phyloP scores from a whole-genome alignment of 129 eudicot genomes.

The Lactuca saligna region DNA sequence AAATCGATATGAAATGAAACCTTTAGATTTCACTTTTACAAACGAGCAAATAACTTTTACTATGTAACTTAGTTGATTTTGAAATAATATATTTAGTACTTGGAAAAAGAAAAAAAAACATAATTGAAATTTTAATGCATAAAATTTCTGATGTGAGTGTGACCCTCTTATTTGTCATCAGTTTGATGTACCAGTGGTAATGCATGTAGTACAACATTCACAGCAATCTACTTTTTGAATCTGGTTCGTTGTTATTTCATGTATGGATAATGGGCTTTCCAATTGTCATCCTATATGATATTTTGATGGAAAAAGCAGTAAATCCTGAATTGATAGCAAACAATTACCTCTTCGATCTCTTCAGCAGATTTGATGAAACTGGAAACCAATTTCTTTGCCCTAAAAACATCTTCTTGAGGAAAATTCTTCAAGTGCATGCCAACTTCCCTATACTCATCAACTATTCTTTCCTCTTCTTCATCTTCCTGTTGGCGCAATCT shows the following conservation, averaged over 20 bases:
- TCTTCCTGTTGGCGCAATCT: constrained; percentile 74
- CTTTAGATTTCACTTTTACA: too few relatives aligned
- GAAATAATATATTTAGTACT: too few relatives aligned
- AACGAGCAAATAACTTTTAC: too few relatives aligned
- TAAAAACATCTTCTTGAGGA: constrained; percentile 79
- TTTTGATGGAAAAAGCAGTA: background rate
- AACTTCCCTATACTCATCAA: constrained; percentile 74
- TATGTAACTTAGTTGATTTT: too few relatives aligned
- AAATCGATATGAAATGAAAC: too few relatives aligned
- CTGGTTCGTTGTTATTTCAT: background rate
- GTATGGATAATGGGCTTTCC: background rate
- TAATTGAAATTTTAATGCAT: too few relatives aligned
- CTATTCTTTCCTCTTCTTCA: constrained; percentile 79
- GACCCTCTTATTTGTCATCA: too few relatives aligned
- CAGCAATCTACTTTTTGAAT: background rate
- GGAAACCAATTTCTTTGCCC: constrained; percentile 73
- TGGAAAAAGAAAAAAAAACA: too few relatives aligned
- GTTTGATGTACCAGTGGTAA: background rate
- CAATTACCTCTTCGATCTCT: constrained; percentile 88
- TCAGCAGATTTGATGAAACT: constrained; percentile 87
- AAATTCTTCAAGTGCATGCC: constrained; percentile 61
- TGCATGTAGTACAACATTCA: background rate
- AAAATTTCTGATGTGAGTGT: background rate
- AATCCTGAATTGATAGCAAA: constrained; percentile 10
- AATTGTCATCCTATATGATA: background rate